Evolutionary conservation across 148 eudicot species (phyloP).

Genomic region (Amaranthus cruentus): DNA sequence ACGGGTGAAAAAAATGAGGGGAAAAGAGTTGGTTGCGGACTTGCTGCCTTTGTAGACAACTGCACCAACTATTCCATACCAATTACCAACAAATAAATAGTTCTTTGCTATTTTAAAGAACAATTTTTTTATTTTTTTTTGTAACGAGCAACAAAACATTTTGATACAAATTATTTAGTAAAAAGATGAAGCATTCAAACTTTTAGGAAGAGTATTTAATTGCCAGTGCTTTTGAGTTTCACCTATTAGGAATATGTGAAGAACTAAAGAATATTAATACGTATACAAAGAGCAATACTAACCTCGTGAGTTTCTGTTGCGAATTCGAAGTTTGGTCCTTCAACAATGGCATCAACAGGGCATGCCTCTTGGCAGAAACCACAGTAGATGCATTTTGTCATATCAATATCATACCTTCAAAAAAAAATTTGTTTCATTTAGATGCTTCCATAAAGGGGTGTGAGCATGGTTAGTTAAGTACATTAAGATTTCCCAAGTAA

Average conservation of each 20-base stretch:
- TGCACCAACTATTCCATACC: no score
- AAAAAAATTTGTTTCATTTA: neutral
- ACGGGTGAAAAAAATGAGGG: neutral
- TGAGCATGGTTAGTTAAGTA: neutral
- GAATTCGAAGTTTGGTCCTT: slow-evolving; percentile 97
- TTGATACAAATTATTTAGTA: no score
- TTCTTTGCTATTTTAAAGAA: no score
- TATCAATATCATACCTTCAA: slow-evolving; percentile 83
- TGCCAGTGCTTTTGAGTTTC: neutral
- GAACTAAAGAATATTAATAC: neutral
- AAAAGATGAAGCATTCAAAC: no score
- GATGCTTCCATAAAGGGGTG: neutral
- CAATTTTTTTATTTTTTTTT: no score
- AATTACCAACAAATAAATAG: no score
- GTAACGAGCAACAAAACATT: no score
- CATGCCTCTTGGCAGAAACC: slow-evolving; percentile 99
- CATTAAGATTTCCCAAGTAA: neutral
- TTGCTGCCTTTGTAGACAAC: no score
- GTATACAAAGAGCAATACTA: slow-evolving; percentile 5
- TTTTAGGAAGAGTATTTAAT: no score
- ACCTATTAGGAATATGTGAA: neutral
- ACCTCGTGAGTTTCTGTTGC: slow-evolving; percentile 98
- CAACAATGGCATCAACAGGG: slow-evolving; percentile 97
- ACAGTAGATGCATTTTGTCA: slow-evolving; percentile 97
- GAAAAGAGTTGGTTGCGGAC: neutral